A percentile compares a stretch with the other conserved stretches of the same genome.
These are phyloP conservation scores for Diaporthe batatas DNA, from an alignment of 2,329 filamentous ascomycete species.

Conservation along the genomic window DNA sequence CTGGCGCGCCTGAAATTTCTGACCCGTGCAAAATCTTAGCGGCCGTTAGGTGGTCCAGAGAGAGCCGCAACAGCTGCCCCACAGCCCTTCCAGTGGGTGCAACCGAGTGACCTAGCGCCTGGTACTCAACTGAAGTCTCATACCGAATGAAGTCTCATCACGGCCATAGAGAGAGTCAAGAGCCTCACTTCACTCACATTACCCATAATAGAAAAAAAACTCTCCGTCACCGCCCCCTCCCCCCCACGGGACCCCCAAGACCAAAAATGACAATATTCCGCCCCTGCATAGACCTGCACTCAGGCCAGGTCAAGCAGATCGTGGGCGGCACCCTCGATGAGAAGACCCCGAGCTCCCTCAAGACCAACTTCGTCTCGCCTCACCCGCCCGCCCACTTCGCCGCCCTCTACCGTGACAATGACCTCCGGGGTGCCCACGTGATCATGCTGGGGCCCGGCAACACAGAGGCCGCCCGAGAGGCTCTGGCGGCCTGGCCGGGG, in stretches of 20 bases:
- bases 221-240: neutral
- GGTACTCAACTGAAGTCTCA: neutral
- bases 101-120: neutral
- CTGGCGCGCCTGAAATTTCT: constrained; percentile 23
- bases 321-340: constrained; percentile 91
- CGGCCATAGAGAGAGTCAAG: no score
- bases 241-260: neutral
- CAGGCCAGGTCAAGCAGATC: constrained; percentile 98
- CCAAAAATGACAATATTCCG: constrained; percentile 91
- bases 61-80: constrained; percentile 22
- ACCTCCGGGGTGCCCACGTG: constrained; percentile 85
- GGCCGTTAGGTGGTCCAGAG: constrained; percentile 5
- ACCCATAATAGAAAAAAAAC: neutral
- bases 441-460: constrained; percentile 97
- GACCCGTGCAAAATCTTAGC: neutral
- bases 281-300: constrained; percentile 96
- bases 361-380: constrained; percentile 93
- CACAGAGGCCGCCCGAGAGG: constrained; percentile 81
- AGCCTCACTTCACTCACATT: neutral
- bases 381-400: constrained; percentile 87
- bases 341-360: constrained; percentile 70
- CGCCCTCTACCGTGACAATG: constrained; percentile 81
- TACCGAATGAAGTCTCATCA: neutral
- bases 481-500: constrained; percentile 81
- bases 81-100: constrained; percentile 24